phyloP scores from a whole-genome alignment of 176 grass and related monocot species.

The Elaeis guineensis region DNA sequence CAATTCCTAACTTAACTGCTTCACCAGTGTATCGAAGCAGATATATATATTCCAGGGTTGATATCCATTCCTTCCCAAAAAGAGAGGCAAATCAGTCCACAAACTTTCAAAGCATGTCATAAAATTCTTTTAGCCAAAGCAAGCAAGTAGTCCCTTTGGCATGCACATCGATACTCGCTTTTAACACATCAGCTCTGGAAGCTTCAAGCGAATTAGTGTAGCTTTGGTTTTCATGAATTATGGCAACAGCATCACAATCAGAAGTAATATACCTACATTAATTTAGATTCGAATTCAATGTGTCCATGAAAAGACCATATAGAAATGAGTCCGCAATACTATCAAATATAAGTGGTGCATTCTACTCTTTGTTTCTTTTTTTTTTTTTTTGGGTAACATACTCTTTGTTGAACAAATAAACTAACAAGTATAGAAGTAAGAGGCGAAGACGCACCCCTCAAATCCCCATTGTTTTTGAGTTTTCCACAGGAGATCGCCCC shows the following conservation, averaged over 20 bases:
- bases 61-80: slow-evolving; percentile 84
- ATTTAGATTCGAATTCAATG: neutral
- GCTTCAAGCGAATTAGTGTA: slow-evolving; percentile 67
- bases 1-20: slow-evolving; percentile 54
- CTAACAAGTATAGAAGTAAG: too few relatives aligned
- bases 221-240: slow-evolving; percentile 71
- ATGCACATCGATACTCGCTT: slow-evolving; percentile 20
- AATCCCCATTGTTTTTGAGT: slow-evolving; percentile 88
- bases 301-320: too few relatives aligned
- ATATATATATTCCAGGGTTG: slow-evolving; percentile 87
- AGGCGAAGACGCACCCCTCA: slow-evolving; percentile 34
- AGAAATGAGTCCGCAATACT: too few relatives aligned
- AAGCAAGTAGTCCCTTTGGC: neutral
- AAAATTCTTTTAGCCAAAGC: too few relatives aligned
- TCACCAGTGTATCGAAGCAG: slow-evolving; percentile 53
- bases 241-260: slow-evolving; percentile 84
- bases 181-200: slow-evolving; percentile 82
- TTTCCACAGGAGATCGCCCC: slow-evolving; percentile 59
- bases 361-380: too few relatives aligned
- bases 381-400: too few relatives aligned
- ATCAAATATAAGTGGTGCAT: too few relatives aligned
- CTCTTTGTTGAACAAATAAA: too few relatives aligned
- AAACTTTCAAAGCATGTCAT: too few relatives aligned
- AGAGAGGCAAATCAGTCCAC: neutral
- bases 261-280: slow-evolving; percentile 79